Base-by-base conservation (phyloP, 2,329 filamentous ascomycete genomes). In the Aspergillus alliaceus region DNA sequence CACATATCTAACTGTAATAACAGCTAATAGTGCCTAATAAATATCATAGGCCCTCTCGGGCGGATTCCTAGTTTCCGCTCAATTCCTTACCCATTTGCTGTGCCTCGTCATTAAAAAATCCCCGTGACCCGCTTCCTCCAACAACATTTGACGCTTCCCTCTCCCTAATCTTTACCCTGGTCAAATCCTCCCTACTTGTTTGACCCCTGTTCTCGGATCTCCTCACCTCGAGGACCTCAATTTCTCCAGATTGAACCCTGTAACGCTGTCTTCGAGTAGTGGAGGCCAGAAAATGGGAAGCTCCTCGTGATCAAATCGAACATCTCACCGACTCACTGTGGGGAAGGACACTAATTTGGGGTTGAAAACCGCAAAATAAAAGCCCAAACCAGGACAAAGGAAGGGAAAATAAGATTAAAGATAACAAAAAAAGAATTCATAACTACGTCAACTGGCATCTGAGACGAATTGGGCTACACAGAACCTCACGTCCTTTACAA, bases 21-120 rank as follows among this genome's bases (percentile, higher is more conserved):
- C 40, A 24, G 9, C 40, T 39, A 49, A 49, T 53, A 52, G 49
- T 32, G 27, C 32, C 48, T 24, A 39, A 53, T 53, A 29, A 27
- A 34, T 51, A 48, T 25, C 39, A 24, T 51, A 50, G 40, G 31
- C 34, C 32, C 57, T 48, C 53, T 52, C 39, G 51, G 46, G 39
- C 31, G 37, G 56, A 40, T 34, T 14, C 22, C 39, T 50, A 58
- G 51, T 31, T 37, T 44, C 56, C 46, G 51, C 54, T 58, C 51
- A 32, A 12, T 54, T 31, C 46, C 56, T 40, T 35, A 25, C 18
- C 35, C 35, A n/a, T 35, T 37, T 34, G 11, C 51, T 53, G 29
- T 31, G 18, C 22, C 37, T 31, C 27, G n/a, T 54, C 31, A 34
- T 53, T 5, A 53, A 53, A 54, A n/a, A 18, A 48, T 20, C 18